Evolutionary conservation across 2,329 filamentous ascomycete species (phyloP), one percentile per base, ranked within the genome.

Genomic region (Huntiella decipiens): DNA sequence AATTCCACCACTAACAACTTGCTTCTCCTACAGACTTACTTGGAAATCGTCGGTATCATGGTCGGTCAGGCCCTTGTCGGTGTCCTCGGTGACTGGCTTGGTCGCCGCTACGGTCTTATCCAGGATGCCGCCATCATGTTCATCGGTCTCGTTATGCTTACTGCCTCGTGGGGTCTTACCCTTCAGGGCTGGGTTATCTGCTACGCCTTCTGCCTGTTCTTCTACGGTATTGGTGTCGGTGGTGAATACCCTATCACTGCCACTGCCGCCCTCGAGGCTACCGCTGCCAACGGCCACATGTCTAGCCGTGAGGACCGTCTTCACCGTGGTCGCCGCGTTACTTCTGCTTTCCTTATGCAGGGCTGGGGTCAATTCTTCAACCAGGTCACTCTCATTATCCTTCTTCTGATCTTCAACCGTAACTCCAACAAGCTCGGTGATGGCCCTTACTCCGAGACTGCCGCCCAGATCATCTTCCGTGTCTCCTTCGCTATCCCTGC

Each of bases 201-300:
- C 71, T 96, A 96, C 60, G 82, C 81, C 51, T 93, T 83, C 82
- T 84, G 84, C 35, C 73, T 96, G 34, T 94, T 95, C 70, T 83
- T 96, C 67, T 66, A 66, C 57, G 63, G 66, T 47, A 64, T 75
- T 43, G 74, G 73, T 52, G 74, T 78, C 46, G 84, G 85, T 55
- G 86, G 86, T 54, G 87, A 94, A 64, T 95, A 96, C 59, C 88
- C 88, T 52, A 95, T 95, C 72, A 96, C 88, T 32, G 88, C 88
- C 13, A 95, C 88, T 10, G 86, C 84, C 6, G 87, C 86, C 50
- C 93, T 96, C 77, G 86, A 94, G 61, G 85, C 87, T 56, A 81
- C 84, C 12, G 80, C 87, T 39, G 77, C 82, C n/a, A 66, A 84
- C 34, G 87, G 88, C 51, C 87, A 80, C 60, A 66, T 94, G 45